Conservation (phyloP, 1,284 basidiomycete genomes). For the Naganishia albida region DNA sequence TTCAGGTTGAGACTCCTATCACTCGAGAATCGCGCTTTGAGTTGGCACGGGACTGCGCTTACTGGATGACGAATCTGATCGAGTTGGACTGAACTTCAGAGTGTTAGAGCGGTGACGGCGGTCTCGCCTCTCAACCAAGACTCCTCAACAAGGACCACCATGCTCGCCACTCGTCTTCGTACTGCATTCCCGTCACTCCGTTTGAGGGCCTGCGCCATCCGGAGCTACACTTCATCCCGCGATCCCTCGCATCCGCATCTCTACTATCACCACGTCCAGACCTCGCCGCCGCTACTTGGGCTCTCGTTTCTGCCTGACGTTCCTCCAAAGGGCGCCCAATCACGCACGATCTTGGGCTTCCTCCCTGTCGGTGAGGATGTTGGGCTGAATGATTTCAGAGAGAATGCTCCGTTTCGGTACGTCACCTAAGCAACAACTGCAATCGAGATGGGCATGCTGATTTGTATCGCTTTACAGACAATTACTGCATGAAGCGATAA, state of each 20-base stretch:
- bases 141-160: background rate
- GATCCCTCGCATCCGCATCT: slow-evolving; percentile 43
- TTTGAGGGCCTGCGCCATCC: background rate
- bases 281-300: slow-evolving; percentile 26
- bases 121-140: too few species aligned
- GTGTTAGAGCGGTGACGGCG: too few species aligned
- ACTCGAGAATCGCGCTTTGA: slow-evolving; percentile 5
- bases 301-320: slow-evolving; percentile 44
- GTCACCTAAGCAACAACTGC: slow-evolving; percentile 19
- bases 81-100: background rate
- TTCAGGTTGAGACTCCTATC: slow-evolving; percentile 23
- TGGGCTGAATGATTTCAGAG: slow-evolving; percentile 44
- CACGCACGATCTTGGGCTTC: slow-evolving; percentile 42
- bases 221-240: slow-evolving; percentile 10
- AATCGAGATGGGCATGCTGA: background rate
- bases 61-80: slow-evolving; percentile 27
- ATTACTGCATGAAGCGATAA: slow-evolving; percentile 39
- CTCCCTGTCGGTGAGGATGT: slow-evolving; percentile 41
- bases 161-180: slow-evolving; percentile 2
- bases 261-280: slow-evolving; percentile 44
- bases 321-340: background rate
- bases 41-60: slow-evolving; percentile 1
- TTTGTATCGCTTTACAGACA: slow-evolving; percentile 3
- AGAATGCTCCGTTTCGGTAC: slow-evolving; percentile 43
- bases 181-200: background rate